These are phyloP conservation scores for Micromonas commoda DNA, from an alignment of 139 green algal species.

Conservation along the genomic window DNA sequence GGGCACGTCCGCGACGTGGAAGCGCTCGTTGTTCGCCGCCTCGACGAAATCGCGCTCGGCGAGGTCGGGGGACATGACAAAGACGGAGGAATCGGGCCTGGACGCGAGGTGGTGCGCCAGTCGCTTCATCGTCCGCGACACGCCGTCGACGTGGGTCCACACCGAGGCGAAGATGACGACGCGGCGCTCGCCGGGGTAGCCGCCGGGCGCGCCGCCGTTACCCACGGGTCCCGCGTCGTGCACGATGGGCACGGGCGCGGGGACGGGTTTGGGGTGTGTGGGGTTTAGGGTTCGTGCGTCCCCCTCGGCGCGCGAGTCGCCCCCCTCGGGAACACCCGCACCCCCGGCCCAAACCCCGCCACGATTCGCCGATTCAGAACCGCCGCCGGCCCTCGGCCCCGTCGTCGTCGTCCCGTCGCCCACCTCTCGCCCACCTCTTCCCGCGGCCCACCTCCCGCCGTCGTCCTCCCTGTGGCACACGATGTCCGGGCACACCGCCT, in stretches of 20 bases:
- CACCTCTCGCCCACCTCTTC: too few species aligned
- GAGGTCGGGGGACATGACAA: constrained; percentile 14
- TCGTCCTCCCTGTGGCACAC: background rate
- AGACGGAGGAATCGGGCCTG: background rate
- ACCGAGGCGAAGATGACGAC: constrained; percentile 12
- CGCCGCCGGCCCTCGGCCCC: too few species aligned
- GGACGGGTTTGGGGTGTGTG: too few species aligned
- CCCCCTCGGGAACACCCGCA: too few species aligned
- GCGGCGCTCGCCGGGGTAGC: background rate
- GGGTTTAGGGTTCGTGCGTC: too few species aligned
- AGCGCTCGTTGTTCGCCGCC: background rate
- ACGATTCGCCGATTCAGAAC: too few species aligned
- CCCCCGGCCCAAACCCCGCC: too few species aligned
- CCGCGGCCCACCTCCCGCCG: too few species aligned
- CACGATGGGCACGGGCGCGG: too few species aligned
- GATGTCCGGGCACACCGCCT: background rate
- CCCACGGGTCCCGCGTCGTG: too few species aligned
- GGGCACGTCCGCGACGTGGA: constrained; percentile 1
- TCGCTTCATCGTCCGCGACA: constrained; percentile 21
- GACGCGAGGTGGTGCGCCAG: background rate
- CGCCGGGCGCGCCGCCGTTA: background rate
- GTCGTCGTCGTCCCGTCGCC: too few species aligned
- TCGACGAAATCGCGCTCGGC: constrained; percentile 4
- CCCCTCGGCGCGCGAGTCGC: too few species aligned
- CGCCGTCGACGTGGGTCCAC: constrained; percentile 22